Evolutionary conservation across 176 grass and related monocot genomes (phyloP).

Genomic region (Guadua angustifolia): DNA sequence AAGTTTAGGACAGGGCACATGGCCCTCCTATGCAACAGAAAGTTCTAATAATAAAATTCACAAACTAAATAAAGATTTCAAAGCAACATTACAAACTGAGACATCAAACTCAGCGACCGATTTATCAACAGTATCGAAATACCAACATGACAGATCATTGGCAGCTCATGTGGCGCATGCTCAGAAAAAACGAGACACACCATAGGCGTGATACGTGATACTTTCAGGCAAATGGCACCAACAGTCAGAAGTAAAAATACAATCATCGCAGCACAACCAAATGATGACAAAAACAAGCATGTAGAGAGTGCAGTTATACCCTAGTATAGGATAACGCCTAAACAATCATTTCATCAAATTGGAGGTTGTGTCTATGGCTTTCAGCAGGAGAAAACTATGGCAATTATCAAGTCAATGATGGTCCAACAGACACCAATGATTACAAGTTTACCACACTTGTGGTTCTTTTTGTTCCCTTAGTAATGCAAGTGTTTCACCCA

Average conservation of each 20-base stretch:
- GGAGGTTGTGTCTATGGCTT: neutral
- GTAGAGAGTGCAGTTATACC: neutral
- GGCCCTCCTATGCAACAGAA: neutral
- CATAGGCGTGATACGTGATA: neutral
- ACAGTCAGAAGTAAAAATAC: conserved; percentile 15
- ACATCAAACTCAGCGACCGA: neutral
- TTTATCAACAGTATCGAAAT: conserved; percentile 15
- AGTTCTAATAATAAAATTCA: neutral
- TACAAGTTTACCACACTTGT: neutral
- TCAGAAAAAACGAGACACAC: neutral
- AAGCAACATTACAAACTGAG: neutral
- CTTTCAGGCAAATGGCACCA: conserved; percentile 10
- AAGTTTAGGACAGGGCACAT: neutral
- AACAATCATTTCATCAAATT: conserved; percentile 1
- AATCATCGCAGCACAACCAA: neutral
- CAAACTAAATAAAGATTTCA: neutral
- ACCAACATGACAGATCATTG: neutral
- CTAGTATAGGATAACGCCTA: conserved; percentile 7
- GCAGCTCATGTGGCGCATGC: too few species aligned
- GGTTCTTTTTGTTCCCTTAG: neutral
- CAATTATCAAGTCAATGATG: neutral
- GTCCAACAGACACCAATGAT: conserved; percentile 1
- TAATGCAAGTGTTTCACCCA: neutral
- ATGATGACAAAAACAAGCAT: conserved; percentile 33
- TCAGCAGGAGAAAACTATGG: too few species aligned